Evolutionary conservation across 1,284 basidiomycete genomes (phyloP), one percentile per base, ranked within the genome.

Genomic region (Irpex sp.): DNA sequence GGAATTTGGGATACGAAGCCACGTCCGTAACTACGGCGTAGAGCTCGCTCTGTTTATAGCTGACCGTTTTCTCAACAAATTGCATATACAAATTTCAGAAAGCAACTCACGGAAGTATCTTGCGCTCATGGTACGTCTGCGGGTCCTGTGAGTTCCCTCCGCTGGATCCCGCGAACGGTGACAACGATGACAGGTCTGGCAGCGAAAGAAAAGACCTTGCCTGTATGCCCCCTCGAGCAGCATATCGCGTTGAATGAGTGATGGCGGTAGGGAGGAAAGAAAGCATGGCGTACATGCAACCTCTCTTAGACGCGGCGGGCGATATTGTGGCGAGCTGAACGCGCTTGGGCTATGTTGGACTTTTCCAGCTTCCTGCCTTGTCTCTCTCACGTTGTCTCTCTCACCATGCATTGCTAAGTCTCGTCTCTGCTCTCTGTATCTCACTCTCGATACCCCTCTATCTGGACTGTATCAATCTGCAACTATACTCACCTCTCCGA

Each of bases 11-110:
- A 74, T 98, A 99, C 4, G 91, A 89, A 7, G 83, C 84, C 19
- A 98, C 90, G 74, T 98, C 90, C 14, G 94, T 84, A 54, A 99
- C 93, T 61, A 98, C 76, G 5, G 84, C 78, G 75, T 96, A 98
- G 2, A 99, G 81, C 72, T 98, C 85, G 53, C 80, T 79, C 63
- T 81, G 84, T n/a, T 80, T 78, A 69, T 91, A 93, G 33, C 87
- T 92, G 72, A 28, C 7, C 21, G 51, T 4, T 18, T n/a, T 37
- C 14, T 36, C 16, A 21, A 5, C 73, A 73, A 47, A 35, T 47
- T 63, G 59, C 58, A 54, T 52, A 56, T 54, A 55, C 36, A 57
- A 8, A 18, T 2, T 42, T 19, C 8, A 8, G 37, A 49, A 82
- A 91, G 72, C 73, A 8, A 49, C 48, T 49, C 48, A 95, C 93